Evolutionary conservation across 169 alveolate species (phyloP), one percentile per base, ranked within the genome.

Genomic region (Hepatocystis sp.): DNA sequence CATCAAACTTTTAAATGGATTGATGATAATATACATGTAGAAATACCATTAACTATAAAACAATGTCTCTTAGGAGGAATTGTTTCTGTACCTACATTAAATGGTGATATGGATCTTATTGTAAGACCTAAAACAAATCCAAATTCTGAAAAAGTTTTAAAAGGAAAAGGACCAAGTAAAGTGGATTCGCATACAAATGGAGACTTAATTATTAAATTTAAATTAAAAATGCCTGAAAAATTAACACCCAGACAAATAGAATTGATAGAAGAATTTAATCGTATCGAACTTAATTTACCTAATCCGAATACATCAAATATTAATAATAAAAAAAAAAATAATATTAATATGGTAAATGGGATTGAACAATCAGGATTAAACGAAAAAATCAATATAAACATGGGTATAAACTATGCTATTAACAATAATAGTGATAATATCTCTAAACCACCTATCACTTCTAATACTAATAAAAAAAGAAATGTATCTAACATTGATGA

Each of bases 11-110:
- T 95, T 67, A 94, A 92, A 65, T 95, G 97, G 97, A 67, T 95
- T 19, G 96, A 94, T 67, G 97, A 95, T 44, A 96, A 95, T 84
- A 86, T 95, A 15, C 96, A 95, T 91, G 95, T 94, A n/a, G 91
- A 93, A 85, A 92, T 95, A 13, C 96, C 96, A 2, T 63, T 95
- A 65, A 85, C 97, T 46, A 84, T 93, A 28, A 93, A 94, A 36
- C 96, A 93, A 61, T 93, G 96, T 30, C 67, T 95, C 21, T 66
- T 93, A 23, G 98, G 98, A 0, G 98, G 97, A n/a, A 81, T 85
- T 36, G 92, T 94, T 39, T 68, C 66, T 13, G 90, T 95, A 2
- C 96, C 97, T 11, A 90, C 96, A 2, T 92, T 95, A 63, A 93
- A 93, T 34, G 96, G 96, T 27, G 47, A 32, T 52, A 90, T 93